Conservation (phyloP, 2,329 filamentous ascomycete species). For the Cladophialophora immunda region DNA sequence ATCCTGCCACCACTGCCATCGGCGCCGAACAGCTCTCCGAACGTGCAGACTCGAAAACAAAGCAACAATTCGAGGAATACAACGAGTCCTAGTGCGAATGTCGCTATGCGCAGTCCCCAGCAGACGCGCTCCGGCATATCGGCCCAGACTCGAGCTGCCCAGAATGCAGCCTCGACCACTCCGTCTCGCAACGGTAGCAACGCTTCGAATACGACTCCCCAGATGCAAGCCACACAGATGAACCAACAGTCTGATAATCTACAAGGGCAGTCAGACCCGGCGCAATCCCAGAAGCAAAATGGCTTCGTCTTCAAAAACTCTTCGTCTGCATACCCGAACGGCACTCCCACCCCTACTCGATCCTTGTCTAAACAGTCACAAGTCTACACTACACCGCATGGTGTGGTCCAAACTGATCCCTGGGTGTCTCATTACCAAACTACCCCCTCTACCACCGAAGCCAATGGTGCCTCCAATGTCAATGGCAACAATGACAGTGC, state of each 20-base stretch:
- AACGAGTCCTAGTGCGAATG: slow-evolving; percentile 1
- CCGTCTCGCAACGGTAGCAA: slow-evolving; percentile 23
- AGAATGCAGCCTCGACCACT: slow-evolving; percentile 21
- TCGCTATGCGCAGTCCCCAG: slow-evolving; percentile 28
- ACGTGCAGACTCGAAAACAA: slow-evolving; percentile 23
- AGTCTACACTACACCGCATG: slow-evolving; percentile 35
- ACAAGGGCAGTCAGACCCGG: slow-evolving; percentile 17
- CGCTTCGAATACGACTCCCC: slow-evolving; percentile 10
- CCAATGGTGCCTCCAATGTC: slow-evolving; percentile 5
- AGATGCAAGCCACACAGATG: slow-evolving; percentile 12
- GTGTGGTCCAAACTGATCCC: slow-evolving; percentile 31
- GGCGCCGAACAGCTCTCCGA: slow-evolving; percentile 10
- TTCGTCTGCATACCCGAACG: slow-evolving; percentile 35
- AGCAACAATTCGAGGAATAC: slow-evolving; percentile 16
- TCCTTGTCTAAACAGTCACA: slow-evolving; percentile 27
- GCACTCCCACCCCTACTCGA: slow-evolving; percentile 26
- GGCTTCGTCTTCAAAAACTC: slow-evolving; percentile 36
- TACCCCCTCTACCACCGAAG: slow-evolving; percentile 4
- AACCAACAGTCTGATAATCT: slow-evolving; percentile 11
- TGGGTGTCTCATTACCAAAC: slow-evolving; percentile 26
- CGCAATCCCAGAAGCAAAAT: slow-evolving; percentile 19
- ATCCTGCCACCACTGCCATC: slow-evolving; percentile 7
- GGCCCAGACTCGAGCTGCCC: slow-evolving; percentile 25
- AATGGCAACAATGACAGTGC: slow-evolving; percentile 15
- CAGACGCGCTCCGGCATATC: slow-evolving; percentile 21